These are phyloP conservation scores for Teunomyces cretensis DNA, from an alignment of 805 yeast genomes.

Conservation along the genomic window DNA sequence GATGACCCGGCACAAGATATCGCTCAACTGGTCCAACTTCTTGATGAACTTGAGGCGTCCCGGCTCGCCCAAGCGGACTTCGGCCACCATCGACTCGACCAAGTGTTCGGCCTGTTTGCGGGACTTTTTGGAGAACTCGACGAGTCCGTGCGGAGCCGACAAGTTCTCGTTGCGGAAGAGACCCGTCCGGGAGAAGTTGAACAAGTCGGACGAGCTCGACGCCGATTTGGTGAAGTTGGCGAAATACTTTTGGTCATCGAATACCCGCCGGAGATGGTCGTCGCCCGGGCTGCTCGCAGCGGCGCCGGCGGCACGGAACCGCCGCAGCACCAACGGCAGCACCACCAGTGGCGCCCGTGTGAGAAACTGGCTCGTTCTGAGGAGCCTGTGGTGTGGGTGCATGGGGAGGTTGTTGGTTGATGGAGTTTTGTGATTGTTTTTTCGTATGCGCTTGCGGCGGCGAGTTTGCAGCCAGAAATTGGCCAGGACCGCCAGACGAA, in stretches of 20 bases:
- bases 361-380: conserved; percentile 3
- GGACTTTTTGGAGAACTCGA: conserved; percentile 64
- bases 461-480: no score
- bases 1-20: conserved; percentile 85
- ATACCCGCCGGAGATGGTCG: conserved; percentile 44
- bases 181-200: conserved; percentile 43
- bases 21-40: conserved; percentile 81
- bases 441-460: no score
- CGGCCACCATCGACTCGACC: conserved; percentile 52
- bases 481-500: no score
- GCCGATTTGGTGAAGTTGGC: conserved; percentile 42
- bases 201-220: conserved; percentile 9
- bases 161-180: conserved; percentile 74
- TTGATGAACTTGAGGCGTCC: conserved; percentile 51
- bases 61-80: conserved; percentile 36
- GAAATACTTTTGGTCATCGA: conserved; percentile 65
- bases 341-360: background rate
- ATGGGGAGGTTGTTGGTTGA: background rate
- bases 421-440: no score
- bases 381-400: conserved; percentile 3
- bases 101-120: conserved; percentile 63
- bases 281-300: background rate
- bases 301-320: background rate
- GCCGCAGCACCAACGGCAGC: background rate
- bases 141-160: conserved; percentile 67